Base-by-base conservation (phyloP, 2,329 filamentous ascomycete species). In the Penicillium capsulatum region DNA sequence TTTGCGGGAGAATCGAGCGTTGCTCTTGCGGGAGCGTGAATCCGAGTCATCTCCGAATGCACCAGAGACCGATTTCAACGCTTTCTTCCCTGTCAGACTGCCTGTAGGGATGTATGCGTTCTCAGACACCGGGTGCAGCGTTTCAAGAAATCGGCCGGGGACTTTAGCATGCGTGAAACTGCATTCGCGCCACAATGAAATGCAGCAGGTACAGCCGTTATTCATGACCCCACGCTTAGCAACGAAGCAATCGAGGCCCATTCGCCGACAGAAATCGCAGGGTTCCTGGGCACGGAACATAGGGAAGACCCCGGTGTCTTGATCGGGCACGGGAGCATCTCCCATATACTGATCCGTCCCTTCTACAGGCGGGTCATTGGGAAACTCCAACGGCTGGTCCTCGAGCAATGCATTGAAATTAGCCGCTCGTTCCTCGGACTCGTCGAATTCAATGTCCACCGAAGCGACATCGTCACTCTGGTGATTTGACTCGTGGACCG, bases 1-100 rank as follows among this genome's bases (percentile, higher is more conserved):
- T 51, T 89, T 82, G 47, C 85, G 74, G 3, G 88, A 87, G 64
- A 96, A 90, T 10, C 87, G 79, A 35, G 83, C 79, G 37, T 80
- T 84, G 45, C 79, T 79, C 61, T 87, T 89, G 34, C 81, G 72
- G 37, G 59, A 56, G 27, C 60, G 61, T 17, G 54, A 51, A 33
- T 71, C 68, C 20, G 58, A 44, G 34, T 67, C 60, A 48, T 66
- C 63, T n/a, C 57, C 48, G 28, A 51, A 50, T 10, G 50, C 43
- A 15, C 55, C 54, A 20, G 61, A 55, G 27, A 69, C 57, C 1
- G 69, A 71, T 38, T 66, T 70, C 42, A 70, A 55, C 11, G 60
- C 61, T 38, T 58, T 60, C 34, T 64, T 67, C 15, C 66, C 65
- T 3, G 65, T 69, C 29, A 66, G 41, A 5, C 63, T 54, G 6